A percentile compares a stretch with the other conserved stretches of the same genome.
Evolutionary conservation across 192 early-diverging fungal genomes (phyloP).

Genomic region (Coemansia sp.): DNA sequence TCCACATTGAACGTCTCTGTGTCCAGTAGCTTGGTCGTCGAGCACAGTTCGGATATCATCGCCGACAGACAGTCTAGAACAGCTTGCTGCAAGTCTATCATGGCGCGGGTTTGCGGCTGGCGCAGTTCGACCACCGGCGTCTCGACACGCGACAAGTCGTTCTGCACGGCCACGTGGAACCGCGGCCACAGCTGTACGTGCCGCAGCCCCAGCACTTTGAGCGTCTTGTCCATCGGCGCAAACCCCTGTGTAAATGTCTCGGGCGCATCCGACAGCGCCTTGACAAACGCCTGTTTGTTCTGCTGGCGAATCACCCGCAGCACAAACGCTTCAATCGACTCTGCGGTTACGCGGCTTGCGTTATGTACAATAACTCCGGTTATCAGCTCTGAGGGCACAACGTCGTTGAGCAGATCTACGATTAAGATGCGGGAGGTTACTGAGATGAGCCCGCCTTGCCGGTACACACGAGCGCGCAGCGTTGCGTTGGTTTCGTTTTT

Average conservation of each 20-base stretch:
- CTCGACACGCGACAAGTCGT: slow-evolving; percentile 55
- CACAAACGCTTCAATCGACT: slow-evolving; percentile 88
- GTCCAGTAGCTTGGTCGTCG: slow-evolving; percentile 67
- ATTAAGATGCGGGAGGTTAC: slow-evolving; percentile 85
- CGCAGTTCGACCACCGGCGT: slow-evolving; percentile 71
- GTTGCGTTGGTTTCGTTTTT: slow-evolving; percentile 39
- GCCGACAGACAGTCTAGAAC: slow-evolving; percentile 82
- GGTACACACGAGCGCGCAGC: slow-evolving; percentile 60
- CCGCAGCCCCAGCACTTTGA: slow-evolving; percentile 76
- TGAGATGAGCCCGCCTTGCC: slow-evolving; percentile 77
- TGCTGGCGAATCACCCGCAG: slow-evolving; percentile 73
- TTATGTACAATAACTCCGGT: slow-evolving; percentile 84
- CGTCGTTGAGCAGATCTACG: slow-evolving; percentile 80
- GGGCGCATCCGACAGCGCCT: slow-evolving; percentile 88
- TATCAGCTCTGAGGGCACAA: slow-evolving; percentile 71
- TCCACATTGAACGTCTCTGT: slow-evolving; percentile 81
- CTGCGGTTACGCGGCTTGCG: slow-evolving; percentile 75
- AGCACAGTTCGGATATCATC: slow-evolving; percentile 71
- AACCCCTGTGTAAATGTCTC: slow-evolving; percentile 78
- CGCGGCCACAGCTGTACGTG: slow-evolving; percentile 88
- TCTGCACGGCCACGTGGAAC: slow-evolving; percentile 27
- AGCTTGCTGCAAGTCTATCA: slow-evolving; percentile 79
- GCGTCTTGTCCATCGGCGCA: slow-evolving; percentile 80
- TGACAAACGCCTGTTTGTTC: slow-evolving; percentile 86
- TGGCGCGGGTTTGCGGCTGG: slow-evolving; percentile 73